Base-by-base conservation (phyloP, 2,329 filamentous ascomycete genomes). In the Aureobasidium sp. region DNA sequence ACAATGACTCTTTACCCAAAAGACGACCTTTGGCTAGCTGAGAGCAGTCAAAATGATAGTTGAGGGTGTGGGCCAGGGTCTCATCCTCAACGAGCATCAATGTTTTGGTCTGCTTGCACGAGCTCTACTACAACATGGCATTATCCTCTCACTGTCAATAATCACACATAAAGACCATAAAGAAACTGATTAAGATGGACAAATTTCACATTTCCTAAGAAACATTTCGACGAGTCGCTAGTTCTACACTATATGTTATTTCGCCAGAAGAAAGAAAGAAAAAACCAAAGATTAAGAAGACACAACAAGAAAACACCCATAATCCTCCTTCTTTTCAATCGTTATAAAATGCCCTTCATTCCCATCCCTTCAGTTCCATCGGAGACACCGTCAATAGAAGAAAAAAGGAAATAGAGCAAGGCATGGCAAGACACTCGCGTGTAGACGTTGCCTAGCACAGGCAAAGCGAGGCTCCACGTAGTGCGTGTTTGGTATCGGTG, bases 301-400 rank as follows among this genome's bases (percentile, higher is more conserved):
- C 48, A 52, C 34, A 52, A 15, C 32, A 32, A 15, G 15, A 5
- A 37, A 52, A 39, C 49, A 37, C 49, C 49, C 34, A 39, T 52
- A 37, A 37, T 52, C 37, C 50, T 54, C 50, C 50, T 42, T 54
- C 50, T 54, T 42, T 54, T 54, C 37, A 30, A 52, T 54, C 50
- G 50, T 42, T 54, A 54, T 16, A 27, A 37, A 54, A 42, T 42
- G 27, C n/a, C 36, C 50, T 6, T 37, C 11, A 29, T 50, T 34
- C 21, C 32, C 34, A 30, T 54, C 21, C 29, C 30, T 52, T 39
- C 49, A 30, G 21, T 39, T 54, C 32, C 37, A 27, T 54, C 36
- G 50, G 27, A 30, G 45, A 30, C 45, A 29, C 37, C 50, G 27
- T 54, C 25, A 54, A 42, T 25, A 54, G 50, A 37, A 54, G 9